Evolutionary conservation across 495 filamentous ascomycete genomes (phyloP), one percentile per base, ranked within the genome.

Genomic region (Lichina pygmaea): DNA sequence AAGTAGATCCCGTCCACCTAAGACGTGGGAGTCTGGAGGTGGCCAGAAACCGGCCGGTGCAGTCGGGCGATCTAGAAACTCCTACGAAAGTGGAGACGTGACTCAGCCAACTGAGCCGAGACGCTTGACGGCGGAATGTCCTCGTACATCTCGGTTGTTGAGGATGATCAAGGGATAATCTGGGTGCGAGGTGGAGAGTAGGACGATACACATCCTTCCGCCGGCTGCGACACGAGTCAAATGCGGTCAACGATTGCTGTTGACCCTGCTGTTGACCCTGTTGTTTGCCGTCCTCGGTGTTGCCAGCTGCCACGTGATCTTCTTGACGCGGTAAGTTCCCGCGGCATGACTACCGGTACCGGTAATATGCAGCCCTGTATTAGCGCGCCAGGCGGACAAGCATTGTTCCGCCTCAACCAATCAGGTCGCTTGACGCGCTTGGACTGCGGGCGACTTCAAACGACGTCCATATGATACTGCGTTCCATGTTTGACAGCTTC

Each of bases 41-140:
- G 64, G 70, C 89, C 89, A 99, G 78, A 80, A 94, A 51, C 77
- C 66, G 47, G 78, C 81, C 24, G 70, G 65, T 42, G 75, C 75
- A 12, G 89, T 99, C 44, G 89, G 85, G 16, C 89, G 82, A 42
- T 73, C 69, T 44, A 99, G 78, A 60, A 78, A 95, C 66, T 95
- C 78, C 75, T 78, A 48, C 17, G 7, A 39, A 16, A 11, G 13
- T 46, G 8, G 30, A 16, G 6, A 2, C 36, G 36, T 24, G 24
- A 2, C 36, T 39, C 36, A 39, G 36, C 36, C 36, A 39, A 39
- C 47, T 58, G 50, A 15, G 49, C 6, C n/a, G 45, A 30, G 33
- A 13, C 37, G 44, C 12, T 7, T 12, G 13, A 33, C 31, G 6
- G 1, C 6, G 24, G 45, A 1, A 16, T 46, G 6, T 6, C 43